Base-by-base conservation (phyloP, 345 rosid species). In the Sapria himalayana region DNA sequence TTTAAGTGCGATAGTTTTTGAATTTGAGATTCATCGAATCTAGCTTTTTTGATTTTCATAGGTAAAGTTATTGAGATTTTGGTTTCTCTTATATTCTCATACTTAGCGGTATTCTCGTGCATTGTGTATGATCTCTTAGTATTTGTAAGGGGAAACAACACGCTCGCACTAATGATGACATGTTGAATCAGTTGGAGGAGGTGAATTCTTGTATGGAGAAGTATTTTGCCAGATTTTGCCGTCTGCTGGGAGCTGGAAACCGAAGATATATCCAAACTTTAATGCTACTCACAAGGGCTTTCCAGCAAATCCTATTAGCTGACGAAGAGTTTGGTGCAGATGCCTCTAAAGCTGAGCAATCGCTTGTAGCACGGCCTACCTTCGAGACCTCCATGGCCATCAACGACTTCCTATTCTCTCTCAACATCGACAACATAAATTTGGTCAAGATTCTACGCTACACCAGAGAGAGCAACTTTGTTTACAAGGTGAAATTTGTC, bases 241-340 rank as follows among this genome's bases (percentile, higher is more conserved):
- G 31, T 46, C 69, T 64, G 29, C 55, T 86, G 69, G 94, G 94
- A 54, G 72, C 82, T 58, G 81, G 92, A 42, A 86, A 86, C 59
- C 73, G 85, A 54, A 81, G 97, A 76, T 65, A 86, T 46, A 78
- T 86, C 58, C 97, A 81, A 62, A 86, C 81, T 43, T 40, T 86
- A 46, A 56, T 73, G 64, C 75, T 81, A 50, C 62, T 86, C 33
- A 63, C 76, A 41, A 54, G 46, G 45, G 79, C 92, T 49, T 69
- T 86, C 56, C 72, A 66, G 46, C 70, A 40, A 60, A 58, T 68
- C 54, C 57, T 86, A 40, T 22, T 31, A 33, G 49, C 51, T 49
- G 71, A 66, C 34, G 45, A 50, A 25, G 59, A 57, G 48, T 55
- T 32, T 50, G 47, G 29, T 56, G 61, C 48, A 50, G 70, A 60